Evolutionary conservation across 176 grass and related monocot genomes (phyloP).

Genomic region (Stipa capillata): DNA sequence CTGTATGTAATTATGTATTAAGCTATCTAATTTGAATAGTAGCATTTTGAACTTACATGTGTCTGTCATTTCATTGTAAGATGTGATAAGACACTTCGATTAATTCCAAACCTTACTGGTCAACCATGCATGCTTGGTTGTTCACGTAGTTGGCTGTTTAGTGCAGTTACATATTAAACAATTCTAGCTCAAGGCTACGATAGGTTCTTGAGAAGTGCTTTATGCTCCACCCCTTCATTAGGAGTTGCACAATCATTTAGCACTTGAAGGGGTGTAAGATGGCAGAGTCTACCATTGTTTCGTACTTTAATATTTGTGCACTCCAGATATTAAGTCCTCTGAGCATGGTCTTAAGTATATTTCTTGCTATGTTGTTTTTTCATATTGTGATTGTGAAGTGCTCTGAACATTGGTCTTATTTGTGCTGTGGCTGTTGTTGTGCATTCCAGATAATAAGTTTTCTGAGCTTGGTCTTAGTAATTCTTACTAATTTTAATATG

Average conservation of each 20-base stretch:
- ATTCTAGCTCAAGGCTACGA: neutral
- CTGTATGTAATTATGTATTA: neutral
- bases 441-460: neutral
- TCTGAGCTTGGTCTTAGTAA: neutral
- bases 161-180: neutral
- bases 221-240: no score
- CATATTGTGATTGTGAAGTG: no score
- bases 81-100: neutral
- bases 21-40: neutral
- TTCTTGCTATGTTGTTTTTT: neutral
- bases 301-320: neutral
- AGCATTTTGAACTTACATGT: neutral
- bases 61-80: neutral
- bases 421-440: neutral
- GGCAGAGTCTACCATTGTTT: no score
- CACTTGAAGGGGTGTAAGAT: no score
- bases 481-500: neutral
- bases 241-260: neutral
- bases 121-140: no score
- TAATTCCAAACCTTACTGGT: neutral
- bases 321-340: no score
- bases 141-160: neutral
- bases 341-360: no score
- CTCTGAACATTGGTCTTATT: neutral
- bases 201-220: neutral